These are phyloP conservation scores for Maudiozyma saulgeensis DNA, from an alignment of 805 yeast species.

Conservation along the genomic window DNA sequence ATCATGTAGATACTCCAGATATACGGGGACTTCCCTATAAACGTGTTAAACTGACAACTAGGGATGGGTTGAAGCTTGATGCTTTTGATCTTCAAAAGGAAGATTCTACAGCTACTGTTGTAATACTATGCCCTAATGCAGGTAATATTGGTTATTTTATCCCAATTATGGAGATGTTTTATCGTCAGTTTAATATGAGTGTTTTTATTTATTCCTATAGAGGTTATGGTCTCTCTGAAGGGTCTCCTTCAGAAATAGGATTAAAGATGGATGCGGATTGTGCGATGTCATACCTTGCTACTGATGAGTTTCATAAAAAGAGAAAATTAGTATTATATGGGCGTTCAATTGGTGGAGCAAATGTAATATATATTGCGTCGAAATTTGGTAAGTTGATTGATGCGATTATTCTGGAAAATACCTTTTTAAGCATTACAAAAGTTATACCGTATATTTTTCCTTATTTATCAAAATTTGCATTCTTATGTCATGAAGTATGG, in stretches of 20 bases:
- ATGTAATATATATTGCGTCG: constrained; percentile 71
- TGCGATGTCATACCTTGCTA: constrained; percentile 47
- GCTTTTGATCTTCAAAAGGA: constrained; percentile 38
- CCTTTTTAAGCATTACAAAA: constrained; percentile 67
- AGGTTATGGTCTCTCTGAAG: constrained; percentile 81
- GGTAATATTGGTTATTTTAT: constrained; percentile 90
- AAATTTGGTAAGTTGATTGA: constrained; percentile 40
- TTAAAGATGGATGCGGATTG: constrained; percentile 75
- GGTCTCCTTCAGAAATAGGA: constrained; percentile 67
- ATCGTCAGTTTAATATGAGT: constrained; percentile 53
- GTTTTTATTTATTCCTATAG: constrained; percentile 82
- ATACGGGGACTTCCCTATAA: constrained; percentile 58
- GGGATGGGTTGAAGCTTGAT: constrained; percentile 61
- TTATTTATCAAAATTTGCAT: constrained; percentile 42
- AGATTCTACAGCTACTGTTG: constrained; percentile 47
- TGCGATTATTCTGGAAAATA: constrained; percentile 75
- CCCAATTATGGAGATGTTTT: constrained; percentile 68
- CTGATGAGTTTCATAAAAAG: constrained; percentile 42
- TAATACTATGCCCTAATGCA: constrained; percentile 84
- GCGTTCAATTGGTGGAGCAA: constrained; percentile 92
- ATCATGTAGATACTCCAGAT: constrained; percentile 67
- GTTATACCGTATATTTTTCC: constrained; percentile 72
- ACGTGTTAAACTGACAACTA: constrained; percentile 48
- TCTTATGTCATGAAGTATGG: constrained; percentile 75
- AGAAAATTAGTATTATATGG: constrained; percentile 63